These are phyloP conservation scores for Fraxinus quadrangulata DNA, from an alignment of 257 asterid genomes.

Conservation along the genomic window DNA sequence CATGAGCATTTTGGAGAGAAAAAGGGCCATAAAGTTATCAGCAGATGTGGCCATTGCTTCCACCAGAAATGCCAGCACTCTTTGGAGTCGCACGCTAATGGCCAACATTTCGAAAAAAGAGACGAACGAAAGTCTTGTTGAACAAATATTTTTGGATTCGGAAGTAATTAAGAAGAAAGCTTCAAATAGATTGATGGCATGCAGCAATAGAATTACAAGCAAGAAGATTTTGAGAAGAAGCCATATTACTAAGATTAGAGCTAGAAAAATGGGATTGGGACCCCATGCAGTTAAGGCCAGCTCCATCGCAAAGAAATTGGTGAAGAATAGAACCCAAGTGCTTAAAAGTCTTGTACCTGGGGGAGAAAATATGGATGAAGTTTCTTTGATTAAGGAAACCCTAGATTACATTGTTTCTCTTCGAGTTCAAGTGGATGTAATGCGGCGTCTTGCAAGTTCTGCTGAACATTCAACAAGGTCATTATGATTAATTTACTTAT, in stretches of 20 bases:
- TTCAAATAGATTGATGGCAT: constrained; percentile 15
- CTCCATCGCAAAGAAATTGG: constrained; percentile 48
- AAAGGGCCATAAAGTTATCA: constrained; percentile 62
- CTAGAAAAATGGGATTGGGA: constrained; percentile 30
- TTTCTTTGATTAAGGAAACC: constrained; percentile 76
- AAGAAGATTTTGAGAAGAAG: constrained; percentile 47
- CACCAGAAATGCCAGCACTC: constrained; percentile 41
- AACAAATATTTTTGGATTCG: constrained; percentile 36
- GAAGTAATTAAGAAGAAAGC: constrained; percentile 3
- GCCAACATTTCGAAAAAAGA: constrained; percentile 33
- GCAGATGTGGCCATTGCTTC: constrained; percentile 88
- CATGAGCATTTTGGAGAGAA: constrained; percentile 59
- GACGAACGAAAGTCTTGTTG: constrained; percentile 27
- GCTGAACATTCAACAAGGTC: constrained; percentile 28
- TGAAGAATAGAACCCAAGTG: constrained; percentile 61
- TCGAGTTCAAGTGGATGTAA: constrained; percentile 76
- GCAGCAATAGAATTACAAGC: constrained; percentile 40
- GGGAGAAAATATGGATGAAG: constrained; percentile 63
- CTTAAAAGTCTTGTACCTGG: constrained; percentile 84
- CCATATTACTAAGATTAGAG: constrained; percentile 13
- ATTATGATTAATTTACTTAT: constrained; percentile 13
- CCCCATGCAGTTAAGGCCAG: constrained; percentile 24
- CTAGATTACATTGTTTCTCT: constrained; percentile 79
- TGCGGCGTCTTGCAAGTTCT: constrained; percentile 66
- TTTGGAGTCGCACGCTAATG: constrained; percentile 58